Conservation (phyloP, 371 early-diverging fungal genomes). For the Paraphysoderma sedebokerense region DNA sequence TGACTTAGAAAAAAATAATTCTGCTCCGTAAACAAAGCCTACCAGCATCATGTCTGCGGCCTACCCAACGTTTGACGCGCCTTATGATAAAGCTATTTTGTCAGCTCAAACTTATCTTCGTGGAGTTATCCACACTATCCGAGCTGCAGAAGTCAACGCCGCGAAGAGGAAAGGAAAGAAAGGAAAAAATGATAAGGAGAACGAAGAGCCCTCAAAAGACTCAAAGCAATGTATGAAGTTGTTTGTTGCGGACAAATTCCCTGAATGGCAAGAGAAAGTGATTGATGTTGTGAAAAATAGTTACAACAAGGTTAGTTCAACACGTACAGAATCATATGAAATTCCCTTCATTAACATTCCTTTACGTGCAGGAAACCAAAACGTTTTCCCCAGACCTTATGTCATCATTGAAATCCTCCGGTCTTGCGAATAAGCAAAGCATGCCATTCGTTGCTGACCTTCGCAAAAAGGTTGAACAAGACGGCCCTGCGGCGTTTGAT, state of each 20-base stretch:
- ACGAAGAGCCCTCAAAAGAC: slow-evolving; percentile 34
- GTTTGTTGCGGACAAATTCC: slow-evolving; percentile 63
- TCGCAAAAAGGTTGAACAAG: slow-evolving; percentile 48
- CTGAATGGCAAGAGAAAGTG: slow-evolving; percentile 79
- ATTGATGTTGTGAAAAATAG: slow-evolving; percentile 46
- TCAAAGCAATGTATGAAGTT: slow-evolving; percentile 54
- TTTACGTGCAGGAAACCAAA: slow-evolving; percentile 18
- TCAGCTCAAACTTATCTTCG: slow-evolving; percentile 66
- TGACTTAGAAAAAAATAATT: slow-evolving; percentile 13
- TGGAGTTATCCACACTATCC: slow-evolving; percentile 49
- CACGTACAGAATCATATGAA: not conserved
- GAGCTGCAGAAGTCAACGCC: slow-evolving; percentile 57
- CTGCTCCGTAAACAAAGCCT: slow-evolving; percentile 44
- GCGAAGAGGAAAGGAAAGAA: slow-evolving; percentile 61
- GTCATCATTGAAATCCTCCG: slow-evolving; percentile 24
- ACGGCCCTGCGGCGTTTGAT: slow-evolving; percentile 59
- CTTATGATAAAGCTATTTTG: slow-evolving; percentile 45
- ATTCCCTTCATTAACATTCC: slow-evolving; percentile 4
- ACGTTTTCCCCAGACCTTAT: slow-evolving; percentile 56
- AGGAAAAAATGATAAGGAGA: slow-evolving; percentile 24
- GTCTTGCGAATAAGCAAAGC: slow-evolving; percentile 77
- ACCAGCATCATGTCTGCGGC: slow-evolving; percentile 19
- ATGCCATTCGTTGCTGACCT: slow-evolving; percentile 83
- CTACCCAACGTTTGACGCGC: slow-evolving; percentile 9
- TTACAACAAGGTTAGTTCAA: slow-evolving; percentile 30